These are phyloP conservation scores for Exophiala lecanii-corni DNA, from an alignment of 2,329 filamentous ascomycete species.

Conservation along the genomic window DNA sequence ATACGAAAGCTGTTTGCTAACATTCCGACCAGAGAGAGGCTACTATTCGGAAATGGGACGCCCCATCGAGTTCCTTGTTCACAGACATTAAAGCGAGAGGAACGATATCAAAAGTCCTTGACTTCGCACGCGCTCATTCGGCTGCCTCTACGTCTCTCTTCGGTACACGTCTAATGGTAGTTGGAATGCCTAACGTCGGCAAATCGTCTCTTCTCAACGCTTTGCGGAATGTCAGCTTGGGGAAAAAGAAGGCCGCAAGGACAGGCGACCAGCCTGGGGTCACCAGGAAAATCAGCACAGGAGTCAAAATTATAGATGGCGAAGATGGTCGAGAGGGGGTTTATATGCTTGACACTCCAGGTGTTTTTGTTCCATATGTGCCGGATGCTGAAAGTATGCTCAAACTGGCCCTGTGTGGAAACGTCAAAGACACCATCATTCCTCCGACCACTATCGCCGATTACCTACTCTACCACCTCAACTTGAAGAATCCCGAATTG, in stretches of 20 bases:
- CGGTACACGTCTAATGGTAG: slow-evolving; percentile 78
- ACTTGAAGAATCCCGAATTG: slow-evolving; percentile 57
- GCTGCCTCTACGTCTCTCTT: slow-evolving; percentile 55
- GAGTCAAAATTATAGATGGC: slow-evolving; percentile 72
- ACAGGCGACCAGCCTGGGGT: slow-evolving; percentile 87
- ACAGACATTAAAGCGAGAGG: slow-evolving; percentile 44
- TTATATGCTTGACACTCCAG: slow-evolving; percentile 86
- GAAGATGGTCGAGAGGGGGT: slow-evolving; percentile 57
- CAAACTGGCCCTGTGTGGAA: slow-evolving; percentile 85
- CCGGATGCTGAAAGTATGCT: slow-evolving; percentile 82
- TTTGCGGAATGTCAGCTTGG: slow-evolving; percentile 66
- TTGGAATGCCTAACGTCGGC: slow-evolving; percentile 97
- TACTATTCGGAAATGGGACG: slow-evolving; percentile 51
- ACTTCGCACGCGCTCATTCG: slow-evolving; percentile 50
- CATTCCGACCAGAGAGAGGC: slow-evolving; percentile 45
- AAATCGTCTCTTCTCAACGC: slow-evolving; percentile 93
- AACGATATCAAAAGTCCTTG: slow-evolving; percentile 45
- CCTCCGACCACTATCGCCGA: slow-evolving; percentile 74
- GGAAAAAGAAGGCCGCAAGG: slow-evolving; percentile 64
- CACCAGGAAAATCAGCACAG: slow-evolving; percentile 76
- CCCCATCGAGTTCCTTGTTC: slow-evolving; percentile 50
- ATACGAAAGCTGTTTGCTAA: too few relatives aligned
- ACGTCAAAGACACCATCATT: slow-evolving; percentile 85
- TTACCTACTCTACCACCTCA: slow-evolving; percentile 83
- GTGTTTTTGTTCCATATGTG: slow-evolving; percentile 92